A percentile compares a stretch with the other conserved stretches of the same genome.
phyloP scores from a whole-genome alignment of 2,329 filamentous ascomycete genomes.

The Sclerotinia nivalis region DNA sequence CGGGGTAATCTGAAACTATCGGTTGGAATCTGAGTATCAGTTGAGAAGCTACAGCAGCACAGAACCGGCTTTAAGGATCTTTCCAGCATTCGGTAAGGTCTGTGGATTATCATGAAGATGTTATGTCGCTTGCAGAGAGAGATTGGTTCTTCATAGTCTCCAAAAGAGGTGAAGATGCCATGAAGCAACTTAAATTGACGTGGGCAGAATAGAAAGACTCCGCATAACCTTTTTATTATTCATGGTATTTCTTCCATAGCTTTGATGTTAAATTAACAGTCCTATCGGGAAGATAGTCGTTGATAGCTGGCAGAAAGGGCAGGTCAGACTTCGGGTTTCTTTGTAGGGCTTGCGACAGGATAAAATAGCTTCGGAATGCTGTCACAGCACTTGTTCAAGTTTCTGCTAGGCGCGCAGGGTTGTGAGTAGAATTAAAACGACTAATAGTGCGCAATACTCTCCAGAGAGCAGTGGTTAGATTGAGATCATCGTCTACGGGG shows the following conservation, averaged over 20 bases:
- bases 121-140: neutral
- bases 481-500: neutral
- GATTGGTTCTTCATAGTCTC: neutral
- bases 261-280: neutral
- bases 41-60: neutral
- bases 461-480: fast-evolving
- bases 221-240: neutral
- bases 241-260: fast-evolving
- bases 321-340: no score
- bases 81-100: neutral
- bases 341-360: neutral
- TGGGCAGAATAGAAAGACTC: neutral
- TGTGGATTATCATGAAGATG: neutral
- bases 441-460: fast-evolving
- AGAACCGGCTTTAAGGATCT: neutral
- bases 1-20: neutral
- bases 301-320: neutral
- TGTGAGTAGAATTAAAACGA: neutral
- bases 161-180: neutral
- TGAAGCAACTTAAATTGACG: neutral
- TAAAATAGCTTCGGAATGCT: neutral
- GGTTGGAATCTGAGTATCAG: neutral
- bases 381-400: no score
- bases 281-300: neutral
- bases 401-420: fast-evolving